phyloP scores from a whole-genome alignment of 129 eudicot genomes.

The Saussurea involucrata region DNA sequence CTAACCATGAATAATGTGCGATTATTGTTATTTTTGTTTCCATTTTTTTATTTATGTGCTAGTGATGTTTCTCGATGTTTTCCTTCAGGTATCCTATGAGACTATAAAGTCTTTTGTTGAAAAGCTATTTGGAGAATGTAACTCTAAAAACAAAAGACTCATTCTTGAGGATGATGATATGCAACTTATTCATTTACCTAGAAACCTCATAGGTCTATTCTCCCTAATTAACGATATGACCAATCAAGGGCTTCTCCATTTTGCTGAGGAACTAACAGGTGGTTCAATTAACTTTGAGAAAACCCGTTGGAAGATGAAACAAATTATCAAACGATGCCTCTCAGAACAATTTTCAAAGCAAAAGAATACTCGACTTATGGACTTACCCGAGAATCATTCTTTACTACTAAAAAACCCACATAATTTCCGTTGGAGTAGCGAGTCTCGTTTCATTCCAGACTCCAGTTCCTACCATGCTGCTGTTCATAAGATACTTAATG shows the following conservation, averaged over 20 bases:
- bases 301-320: conserved; percentile 61
- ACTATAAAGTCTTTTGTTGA: conserved; percentile 40
- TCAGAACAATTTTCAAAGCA: not conserved
- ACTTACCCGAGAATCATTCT: conserved; percentile 17
- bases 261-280: conserved; percentile 41
- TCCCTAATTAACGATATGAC: conserved; percentile 58
- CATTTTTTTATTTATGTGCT: not conserved
- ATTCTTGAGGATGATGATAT: conserved; percentile 19
- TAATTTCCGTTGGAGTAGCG: conserved; percentile 33
- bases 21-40: not conserved
- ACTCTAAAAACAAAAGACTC: conserved; percentile 5
- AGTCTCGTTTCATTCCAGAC: conserved; percentile 16
- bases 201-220: conserved; percentile 20
- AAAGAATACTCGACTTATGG: not conserved
- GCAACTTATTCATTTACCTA: conserved; percentile 16
- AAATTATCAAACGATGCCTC: conserved; percentile 34
- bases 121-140: conserved; percentile 29
- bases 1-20: not conserved
- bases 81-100: conserved; percentile 54
- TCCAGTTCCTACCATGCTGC: conserved; percentile 43
- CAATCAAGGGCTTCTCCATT: conserved; percentile 43
- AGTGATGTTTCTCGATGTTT: conserved; percentile 1
- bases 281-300: conserved; percentile 49
- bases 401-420: conserved; percentile 44
- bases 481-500: conserved; percentile 43